A percentile compares a stretch with the other conserved stretches of the same genome.
Conservation (phyloP, 164 flowering plant species). For the Buxus sempervirens region DNA sequence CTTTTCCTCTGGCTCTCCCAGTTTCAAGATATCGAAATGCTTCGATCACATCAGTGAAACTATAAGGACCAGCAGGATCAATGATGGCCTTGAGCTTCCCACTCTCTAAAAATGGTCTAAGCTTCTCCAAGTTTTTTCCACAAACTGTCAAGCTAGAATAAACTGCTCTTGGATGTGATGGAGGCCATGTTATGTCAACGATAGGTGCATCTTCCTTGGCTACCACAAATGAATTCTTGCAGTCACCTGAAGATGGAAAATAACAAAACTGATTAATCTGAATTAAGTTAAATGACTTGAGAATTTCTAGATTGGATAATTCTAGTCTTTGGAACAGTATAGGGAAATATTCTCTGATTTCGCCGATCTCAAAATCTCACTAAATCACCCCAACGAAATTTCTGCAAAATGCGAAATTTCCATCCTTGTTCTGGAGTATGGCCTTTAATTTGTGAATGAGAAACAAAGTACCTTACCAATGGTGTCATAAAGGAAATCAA, state of each 20-base stretch:
- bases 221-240: conserved; percentile 29
- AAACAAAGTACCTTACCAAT: conserved; percentile 23
- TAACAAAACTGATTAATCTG: neutral
- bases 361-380: too few species aligned
- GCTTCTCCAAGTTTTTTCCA: conserved; percentile 35
- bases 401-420: too few species aligned
- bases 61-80: conserved; percentile 35
- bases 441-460: neutral
- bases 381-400: too few species aligned
- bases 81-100: conserved; percentile 38
- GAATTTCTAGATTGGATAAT: too few species aligned
- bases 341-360: too few species aligned
- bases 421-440: too few species aligned
- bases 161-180: conserved; percentile 34
- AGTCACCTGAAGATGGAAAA: conserved; percentile 26
- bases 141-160: conserved; percentile 38
- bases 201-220: conserved; percentile 34
- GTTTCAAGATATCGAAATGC: conserved; percentile 46
- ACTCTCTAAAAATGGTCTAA: conserved; percentile 34
- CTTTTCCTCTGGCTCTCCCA: conserved; percentile 48
- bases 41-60: conserved; percentile 26
- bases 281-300: neutral
- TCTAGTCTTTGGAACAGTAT: too few species aligned
- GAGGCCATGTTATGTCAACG: conserved; percentile 47
- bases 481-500: conserved; percentile 37